A percentile compares a stretch with the other conserved stretches of the same genome.
Conservation (phyloP, 2,329 filamentous ascomycete species). For the Pseudogymnoascus sp. region DNA sequence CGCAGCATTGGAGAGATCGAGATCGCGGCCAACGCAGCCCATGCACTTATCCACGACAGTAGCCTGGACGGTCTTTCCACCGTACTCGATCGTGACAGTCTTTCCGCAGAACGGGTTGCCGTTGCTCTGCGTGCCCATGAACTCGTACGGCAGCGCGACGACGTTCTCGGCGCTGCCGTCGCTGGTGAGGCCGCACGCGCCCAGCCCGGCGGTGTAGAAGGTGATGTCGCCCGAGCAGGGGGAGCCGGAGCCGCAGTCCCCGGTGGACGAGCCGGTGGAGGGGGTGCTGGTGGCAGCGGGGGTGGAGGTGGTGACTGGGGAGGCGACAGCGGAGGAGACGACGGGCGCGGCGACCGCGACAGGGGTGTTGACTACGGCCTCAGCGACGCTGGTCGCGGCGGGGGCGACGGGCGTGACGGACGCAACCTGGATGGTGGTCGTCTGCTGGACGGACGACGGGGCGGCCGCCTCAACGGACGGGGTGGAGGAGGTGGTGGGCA, state of each 20-base stretch:
- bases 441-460: constrained; percentile 3
- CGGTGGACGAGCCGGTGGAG: constrained; percentile 18
- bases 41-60: constrained; percentile 67
- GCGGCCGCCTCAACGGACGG: background rate
- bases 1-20: constrained; percentile 53
- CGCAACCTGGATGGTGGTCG: constrained; percentile 11
- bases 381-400: background rate
- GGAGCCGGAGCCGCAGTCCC: constrained; percentile 27
- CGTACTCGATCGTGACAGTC: constrained; percentile 53
- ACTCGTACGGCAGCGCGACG: constrained; percentile 56
- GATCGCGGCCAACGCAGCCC: constrained; percentile 47
- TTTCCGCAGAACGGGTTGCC: constrained; percentile 62
- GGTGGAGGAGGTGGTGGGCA: constrained; percentile 14
- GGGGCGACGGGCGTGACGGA: background rate
- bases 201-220: constrained; percentile 62
- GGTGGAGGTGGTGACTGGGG: constrained; percentile 8
- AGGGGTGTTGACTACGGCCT: constrained; percentile 9
- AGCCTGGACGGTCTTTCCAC: constrained; percentile 50
- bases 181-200: constrained; percentile 59
- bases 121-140: constrained; percentile 60
- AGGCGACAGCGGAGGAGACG: constrained; percentile 5
- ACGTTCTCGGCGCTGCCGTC: constrained; percentile 48
- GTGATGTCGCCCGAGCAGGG: constrained; percentile 57
- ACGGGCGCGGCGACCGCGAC: constrained; percentile 10
- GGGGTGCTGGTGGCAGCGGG: constrained; percentile 17